These are phyloP conservation scores for Serendipita indica DNA, from an alignment of 768 basidiomycete genomes.

Conservation along the genomic window DNA sequence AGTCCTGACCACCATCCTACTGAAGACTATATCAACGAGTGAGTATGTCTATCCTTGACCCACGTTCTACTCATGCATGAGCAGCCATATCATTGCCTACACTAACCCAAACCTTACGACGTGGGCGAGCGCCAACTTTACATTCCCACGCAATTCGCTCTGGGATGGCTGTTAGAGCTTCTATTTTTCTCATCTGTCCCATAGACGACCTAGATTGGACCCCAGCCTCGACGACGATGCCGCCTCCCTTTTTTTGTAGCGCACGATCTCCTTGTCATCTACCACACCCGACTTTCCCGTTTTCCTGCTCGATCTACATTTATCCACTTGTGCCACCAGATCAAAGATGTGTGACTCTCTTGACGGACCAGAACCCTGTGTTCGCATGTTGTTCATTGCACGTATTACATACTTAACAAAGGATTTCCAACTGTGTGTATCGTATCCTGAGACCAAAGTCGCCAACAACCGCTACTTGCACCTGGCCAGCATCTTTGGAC, in stretches of 20 bases:
- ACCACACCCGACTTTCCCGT: not conserved
- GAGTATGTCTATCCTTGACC: not conserved
- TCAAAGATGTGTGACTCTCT: no score
- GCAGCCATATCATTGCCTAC: slow-evolving; percentile 20
- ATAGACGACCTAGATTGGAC: not conserved
- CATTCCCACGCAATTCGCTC: slow-evolving; percentile 19
- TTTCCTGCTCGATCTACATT: not conserved
- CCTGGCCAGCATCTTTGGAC: no score
- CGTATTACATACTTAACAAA: no score
- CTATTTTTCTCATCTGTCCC: not conserved
- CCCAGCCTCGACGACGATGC: not conserved
- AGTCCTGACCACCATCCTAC: slow-evolving; percentile 24
- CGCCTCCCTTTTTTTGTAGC: not conserved
- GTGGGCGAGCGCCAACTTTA: slow-evolving; percentile 20
- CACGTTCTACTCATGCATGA: not conserved
- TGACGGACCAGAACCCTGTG: no score
- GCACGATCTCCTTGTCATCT: not conserved
- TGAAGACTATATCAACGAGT: slow-evolving; percentile 20
- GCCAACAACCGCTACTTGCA: no score
- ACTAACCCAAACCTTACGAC: slow-evolving; percentile 21
- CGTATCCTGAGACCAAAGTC: no score
- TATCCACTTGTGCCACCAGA: no score
- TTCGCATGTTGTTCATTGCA: no score
- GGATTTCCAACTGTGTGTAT: no score
- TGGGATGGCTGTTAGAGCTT: not conserved